Base-by-base conservation (phyloP, 2,329 filamentous ascomycete genomes). In the Monosporascus sp. region DNA sequence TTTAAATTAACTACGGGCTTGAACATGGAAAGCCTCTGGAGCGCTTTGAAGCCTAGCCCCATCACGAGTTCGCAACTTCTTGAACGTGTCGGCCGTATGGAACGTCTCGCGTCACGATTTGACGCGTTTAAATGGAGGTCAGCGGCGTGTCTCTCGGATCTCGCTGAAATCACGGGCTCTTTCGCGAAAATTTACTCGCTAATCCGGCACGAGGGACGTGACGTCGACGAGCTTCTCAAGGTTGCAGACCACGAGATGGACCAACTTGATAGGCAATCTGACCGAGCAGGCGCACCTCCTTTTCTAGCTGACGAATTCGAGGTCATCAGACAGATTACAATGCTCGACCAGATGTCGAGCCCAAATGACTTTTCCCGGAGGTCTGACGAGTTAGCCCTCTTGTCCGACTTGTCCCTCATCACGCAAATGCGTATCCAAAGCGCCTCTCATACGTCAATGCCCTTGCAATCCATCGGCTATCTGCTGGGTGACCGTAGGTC, bases 1-100 rank as follows among this genome's bases (percentile, higher is more conserved):
- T 92, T 91, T 73, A 84, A 84, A 52, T 73, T 95, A 16, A 84
- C 77, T 0, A 91, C 87, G 2, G 91, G 91, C 0, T 74, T 91
- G 14, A 86, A 84, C 59, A 94, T 95, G 88, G 88, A 94, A 65
- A 69, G 74, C 8, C 77, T 96, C 5, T 96, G 92, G 93, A 81
- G 82, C 43, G 64, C 76, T 1, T 82, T 95, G 64, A 82, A 88
- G 51, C 90, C 91, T 0, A 68, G 74, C 11, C 78, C 83, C 5
- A 75, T 85, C 22, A 70, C 76, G 2, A 75, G 76, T 19, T 67
- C 72, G 24, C 62, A 65, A 4, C 71, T 75, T 0, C 69, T 85
- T 43, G 68, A 75, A 27, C 76, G 75, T 37, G 71, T 80, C 7
- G 56, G 74, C 14, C 73, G 78, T 38, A 73, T 88, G 61, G 79